These are phyloP conservation scores for Nicotiana sylvestris DNA, from an alignment of 257 asterid species.

Conservation along the genomic window DNA sequence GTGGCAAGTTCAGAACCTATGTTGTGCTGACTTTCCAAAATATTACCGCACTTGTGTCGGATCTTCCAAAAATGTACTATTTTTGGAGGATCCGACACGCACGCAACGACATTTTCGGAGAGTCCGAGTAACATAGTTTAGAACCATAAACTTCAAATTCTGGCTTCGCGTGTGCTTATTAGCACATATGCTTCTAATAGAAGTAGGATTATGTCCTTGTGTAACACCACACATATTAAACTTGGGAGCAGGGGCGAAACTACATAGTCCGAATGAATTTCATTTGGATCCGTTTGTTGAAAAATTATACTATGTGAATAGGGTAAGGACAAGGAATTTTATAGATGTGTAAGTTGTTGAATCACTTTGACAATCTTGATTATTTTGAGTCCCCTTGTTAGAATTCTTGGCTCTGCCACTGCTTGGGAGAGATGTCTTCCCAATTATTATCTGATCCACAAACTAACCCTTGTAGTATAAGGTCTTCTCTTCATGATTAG, in stretches of 20 bases:
- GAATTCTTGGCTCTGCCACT: not conserved
- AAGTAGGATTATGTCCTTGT: not conserved
- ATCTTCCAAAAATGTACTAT: too few relatives aligned
- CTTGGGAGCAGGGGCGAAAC: not conserved
- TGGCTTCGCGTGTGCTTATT: not conserved
- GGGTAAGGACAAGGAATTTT: not conserved
- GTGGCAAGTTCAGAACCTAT: too few relatives aligned
- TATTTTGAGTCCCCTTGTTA: not conserved
- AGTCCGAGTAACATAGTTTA: too few relatives aligned
- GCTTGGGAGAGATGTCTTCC: not conserved
- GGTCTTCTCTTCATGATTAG: too few relatives aligned
- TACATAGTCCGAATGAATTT: not conserved
- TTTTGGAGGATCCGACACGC: too few relatives aligned
- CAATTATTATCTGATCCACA: not conserved
- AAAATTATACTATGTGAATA: not conserved
- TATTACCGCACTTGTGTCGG: too few relatives aligned
- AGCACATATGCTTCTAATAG: not conserved
- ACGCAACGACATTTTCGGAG: too few relatives aligned
- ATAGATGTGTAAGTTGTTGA: not conserved
- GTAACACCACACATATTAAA: not conserved
- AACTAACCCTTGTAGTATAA: too few relatives aligned
- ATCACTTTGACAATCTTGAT: not conserved
- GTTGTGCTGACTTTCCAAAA: too few relatives aligned
- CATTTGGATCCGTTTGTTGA: not conserved
- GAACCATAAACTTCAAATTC: too few relatives aligned